Evolutionary conservation across 208 protist genomes (phyloP), one percentile per base, ranked within the genome.

Genomic region (Leishmania tropica): DNA sequence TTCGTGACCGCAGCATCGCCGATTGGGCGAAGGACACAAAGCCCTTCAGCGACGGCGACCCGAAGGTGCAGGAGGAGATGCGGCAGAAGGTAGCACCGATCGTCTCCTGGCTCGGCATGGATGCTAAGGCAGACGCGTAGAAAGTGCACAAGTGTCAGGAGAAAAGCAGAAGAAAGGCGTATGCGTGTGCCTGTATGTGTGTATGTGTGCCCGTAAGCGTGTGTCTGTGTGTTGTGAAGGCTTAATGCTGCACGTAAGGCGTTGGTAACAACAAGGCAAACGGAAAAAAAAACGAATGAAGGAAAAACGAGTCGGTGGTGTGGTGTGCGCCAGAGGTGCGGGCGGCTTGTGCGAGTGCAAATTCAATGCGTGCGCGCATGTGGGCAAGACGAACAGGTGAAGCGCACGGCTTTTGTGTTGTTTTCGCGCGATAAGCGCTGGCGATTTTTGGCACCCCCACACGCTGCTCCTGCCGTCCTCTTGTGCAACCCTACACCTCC

Each of bases 41-140:
- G 75, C 53, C 77, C 21, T 45, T 73, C 65, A 77, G 80, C 58
- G 70, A 76, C 35, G 77, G 76, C 8, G 75, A 82, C 48, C 77
- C 87, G 17, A 86, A 79, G 15, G 53, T 90, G 10, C 65, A 89
- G 35, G 78, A 70, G 58, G 85, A 84, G 78, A 91, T 95, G 85
- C 85, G 89, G 68, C 68, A 79, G 51, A 90, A 90, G 79, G 76
- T 86, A 19, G 83, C 75, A 6, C 88, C 91, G 17, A 83, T 96
- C 48, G 80, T 94, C 19, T 83, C 86, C 6, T 96, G 94, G 92
- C 86, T 97, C 72, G 85, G 75, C 56, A 79, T 88, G 28, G 75
- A 87, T 47, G 80, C 81, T 24, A 85, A 92, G 40, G 51, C 68
- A 67, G 67, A 40, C 47, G 51, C 2, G 77, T 40, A 81, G 58